These are phyloP conservation scores for Xylaria intraflava DNA, from an alignment of 495 filamentous ascomycete genomes.

Conservation along the genomic window DNA sequence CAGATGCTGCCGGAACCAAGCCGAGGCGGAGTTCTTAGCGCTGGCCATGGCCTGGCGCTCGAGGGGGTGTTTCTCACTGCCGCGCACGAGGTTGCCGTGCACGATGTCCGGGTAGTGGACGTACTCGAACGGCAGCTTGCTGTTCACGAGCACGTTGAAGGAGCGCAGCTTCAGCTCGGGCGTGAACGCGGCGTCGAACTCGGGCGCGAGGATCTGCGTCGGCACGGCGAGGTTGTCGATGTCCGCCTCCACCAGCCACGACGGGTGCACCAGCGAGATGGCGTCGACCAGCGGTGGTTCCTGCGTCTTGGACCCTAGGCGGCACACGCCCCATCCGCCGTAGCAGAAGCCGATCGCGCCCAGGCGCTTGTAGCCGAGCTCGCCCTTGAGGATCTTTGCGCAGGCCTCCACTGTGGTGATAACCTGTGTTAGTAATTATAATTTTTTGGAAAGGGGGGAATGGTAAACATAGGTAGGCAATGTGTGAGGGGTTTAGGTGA, in stretches of 20 bases:
- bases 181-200: constrained; percentile 43
- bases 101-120: constrained; percentile 48
- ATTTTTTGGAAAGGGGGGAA: background rate
- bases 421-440: background rate
- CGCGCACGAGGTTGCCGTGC: constrained; percentile 46
- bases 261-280: constrained; percentile 50
- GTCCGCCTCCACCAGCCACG: constrained; percentile 40
- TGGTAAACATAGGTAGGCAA: too few relatives aligned
- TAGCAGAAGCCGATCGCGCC: constrained; percentile 57
- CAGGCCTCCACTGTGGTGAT: constrained; percentile 33
- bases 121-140: constrained; percentile 49
- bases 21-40: constrained; percentile 40
- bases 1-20: constrained; percentile 38
- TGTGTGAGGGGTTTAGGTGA: too few relatives aligned
- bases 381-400: constrained; percentile 37
- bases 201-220: constrained; percentile 52
- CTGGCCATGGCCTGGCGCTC: constrained; percentile 42
- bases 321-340: constrained; percentile 52
- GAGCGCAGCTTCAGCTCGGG: constrained; percentile 46
- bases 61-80: constrained; percentile 33
- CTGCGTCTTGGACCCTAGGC: constrained; percentile 32
- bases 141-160: constrained; percentile 35
- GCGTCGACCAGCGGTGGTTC: constrained; percentile 47
- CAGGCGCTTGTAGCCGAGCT: constrained; percentile 33
- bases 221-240: constrained; percentile 48